Evolutionary conservation across 345 rosid species (phyloP).

Genomic region (Lepidium aucheri): DNA sequence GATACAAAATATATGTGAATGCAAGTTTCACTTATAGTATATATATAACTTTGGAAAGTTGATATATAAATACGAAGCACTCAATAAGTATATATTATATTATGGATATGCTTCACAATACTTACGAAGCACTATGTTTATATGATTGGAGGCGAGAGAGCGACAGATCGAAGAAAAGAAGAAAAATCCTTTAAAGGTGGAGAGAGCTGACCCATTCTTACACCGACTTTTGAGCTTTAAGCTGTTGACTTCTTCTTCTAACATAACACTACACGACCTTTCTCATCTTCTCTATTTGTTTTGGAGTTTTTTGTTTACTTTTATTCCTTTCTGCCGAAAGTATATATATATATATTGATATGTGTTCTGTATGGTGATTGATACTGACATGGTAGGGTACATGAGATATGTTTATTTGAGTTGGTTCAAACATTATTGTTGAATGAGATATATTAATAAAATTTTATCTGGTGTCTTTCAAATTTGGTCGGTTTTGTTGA

Average conservation of each 20-base stretch:
- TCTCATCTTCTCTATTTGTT: not conserved
- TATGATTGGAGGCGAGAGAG: slow-evolving; percentile 1
- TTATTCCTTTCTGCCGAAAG: not conserved
- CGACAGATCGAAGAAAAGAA: too few species aligned
- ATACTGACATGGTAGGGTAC: not conserved
- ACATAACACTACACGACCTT: not conserved
- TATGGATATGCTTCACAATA: too few species aligned
- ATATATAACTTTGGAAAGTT: not conserved
- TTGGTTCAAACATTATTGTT: slow-evolving; percentile 1
- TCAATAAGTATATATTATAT: not conserved
- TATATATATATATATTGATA: not conserved
- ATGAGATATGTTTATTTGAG: not conserved
- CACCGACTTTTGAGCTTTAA: slow-evolving; percentile 21
- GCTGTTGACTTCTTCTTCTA: slow-evolving; percentile 15
- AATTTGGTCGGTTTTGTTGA: slow-evolving; percentile 16
- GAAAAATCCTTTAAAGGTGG: not conserved
- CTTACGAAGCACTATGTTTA: not conserved
- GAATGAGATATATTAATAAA: not conserved
- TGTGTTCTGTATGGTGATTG: not conserved
- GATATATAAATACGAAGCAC: not conserved
- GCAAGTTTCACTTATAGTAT: not conserved
- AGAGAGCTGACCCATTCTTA: slow-evolving; percentile 9
- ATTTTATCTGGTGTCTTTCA: not conserved
- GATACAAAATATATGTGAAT: not conserved
- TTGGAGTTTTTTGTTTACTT: not conserved